phyloP scores from a whole-genome alignment of 768 basidiomycete species.

The Trametes cinnabarina region DNA sequence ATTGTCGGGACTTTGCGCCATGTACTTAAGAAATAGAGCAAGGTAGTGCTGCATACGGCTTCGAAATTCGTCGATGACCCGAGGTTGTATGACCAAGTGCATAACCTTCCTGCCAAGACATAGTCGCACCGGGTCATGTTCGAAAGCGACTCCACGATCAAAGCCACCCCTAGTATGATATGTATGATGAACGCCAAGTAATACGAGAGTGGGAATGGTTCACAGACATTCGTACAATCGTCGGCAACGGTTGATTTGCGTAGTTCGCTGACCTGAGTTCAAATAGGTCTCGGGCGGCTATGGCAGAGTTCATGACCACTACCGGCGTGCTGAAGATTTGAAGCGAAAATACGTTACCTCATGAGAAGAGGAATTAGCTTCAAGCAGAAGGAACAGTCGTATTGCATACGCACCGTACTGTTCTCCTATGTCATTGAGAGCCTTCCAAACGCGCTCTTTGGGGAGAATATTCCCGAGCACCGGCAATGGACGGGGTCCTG shows the following conservation, averaged over 20 bases:
- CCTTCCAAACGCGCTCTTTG: background rate
- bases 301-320: constrained; percentile 29
- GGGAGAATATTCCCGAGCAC: constrained; percentile 1
- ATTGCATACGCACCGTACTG: background rate
- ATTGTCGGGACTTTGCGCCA: constrained; percentile 48
- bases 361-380: background rate
- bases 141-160: constrained; percentile 10
- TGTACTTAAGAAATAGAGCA: background rate
- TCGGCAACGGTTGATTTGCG: constrained; percentile 18
- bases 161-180: background rate
- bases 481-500: background rate
- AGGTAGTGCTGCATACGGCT: background rate
- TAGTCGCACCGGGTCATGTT: constrained; percentile 3
- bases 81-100: background rate
- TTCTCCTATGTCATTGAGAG: background rate
- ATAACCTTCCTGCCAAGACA: constrained; percentile 5
- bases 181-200: no score
- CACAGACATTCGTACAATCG: constrained; percentile 4
- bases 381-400: background rate
- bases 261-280: constrained; percentile 31
- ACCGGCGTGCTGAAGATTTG: constrained; percentile 22
- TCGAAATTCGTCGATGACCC: background rate
- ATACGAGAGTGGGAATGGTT: no score
- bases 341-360: constrained; percentile 20
- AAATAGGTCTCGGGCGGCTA: constrained; percentile 30